phyloP scores from a whole-genome alignment of 495 filamentous ascomycete genomes.

The Trichoderma reesei region DNA sequence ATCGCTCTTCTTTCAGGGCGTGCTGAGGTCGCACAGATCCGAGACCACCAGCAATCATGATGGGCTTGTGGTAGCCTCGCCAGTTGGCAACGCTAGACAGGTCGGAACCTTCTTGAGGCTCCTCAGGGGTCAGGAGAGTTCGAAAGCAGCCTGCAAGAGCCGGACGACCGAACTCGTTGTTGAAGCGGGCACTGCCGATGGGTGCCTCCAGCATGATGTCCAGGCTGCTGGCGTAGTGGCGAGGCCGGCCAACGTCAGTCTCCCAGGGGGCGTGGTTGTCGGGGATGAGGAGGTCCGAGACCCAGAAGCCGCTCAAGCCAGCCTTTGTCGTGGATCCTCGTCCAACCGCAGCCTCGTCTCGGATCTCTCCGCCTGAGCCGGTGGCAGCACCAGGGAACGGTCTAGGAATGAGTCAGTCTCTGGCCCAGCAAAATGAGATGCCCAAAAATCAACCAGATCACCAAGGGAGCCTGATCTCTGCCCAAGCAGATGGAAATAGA shows the following conservation, averaged over 20 bases:
- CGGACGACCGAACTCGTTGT: constrained; percentile 97
- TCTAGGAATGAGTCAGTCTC: neutral
- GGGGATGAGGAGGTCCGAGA: constrained; percentile 86
- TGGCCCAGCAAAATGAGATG: no score
- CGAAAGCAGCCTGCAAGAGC: constrained; percentile 83
- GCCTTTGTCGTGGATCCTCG: constrained; percentile 89
- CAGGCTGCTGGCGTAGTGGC: constrained; percentile 82
- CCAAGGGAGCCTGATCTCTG: no score
- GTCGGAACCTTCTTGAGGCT: constrained; percentile 41
- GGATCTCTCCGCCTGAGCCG: constrained; percentile 88
- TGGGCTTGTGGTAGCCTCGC: constrained; percentile 94
- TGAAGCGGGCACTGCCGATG: constrained; percentile 87
- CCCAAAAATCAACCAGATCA: constrained; percentile 25
- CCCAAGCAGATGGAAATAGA: no score
- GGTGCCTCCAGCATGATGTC: constrained; percentile 98
- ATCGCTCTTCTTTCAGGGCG: constrained; percentile 67
- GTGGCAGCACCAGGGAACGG: constrained; percentile 75
- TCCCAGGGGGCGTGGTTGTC: constrained; percentile 80
- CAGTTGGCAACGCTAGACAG: constrained; percentile 47
- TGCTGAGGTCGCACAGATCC: constrained; percentile 93
- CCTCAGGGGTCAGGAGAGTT: constrained; percentile 63
- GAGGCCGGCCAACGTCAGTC: constrained; percentile 75
- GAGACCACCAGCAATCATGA: constrained; percentile 95
- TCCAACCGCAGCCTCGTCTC: constrained; percentile 90
- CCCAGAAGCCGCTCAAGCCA: constrained; percentile 84